These are phyloP conservation scores for Suillus decipiens DNA, from an alignment of 768 basidiomycete species.

Conservation along the genomic window DNA sequence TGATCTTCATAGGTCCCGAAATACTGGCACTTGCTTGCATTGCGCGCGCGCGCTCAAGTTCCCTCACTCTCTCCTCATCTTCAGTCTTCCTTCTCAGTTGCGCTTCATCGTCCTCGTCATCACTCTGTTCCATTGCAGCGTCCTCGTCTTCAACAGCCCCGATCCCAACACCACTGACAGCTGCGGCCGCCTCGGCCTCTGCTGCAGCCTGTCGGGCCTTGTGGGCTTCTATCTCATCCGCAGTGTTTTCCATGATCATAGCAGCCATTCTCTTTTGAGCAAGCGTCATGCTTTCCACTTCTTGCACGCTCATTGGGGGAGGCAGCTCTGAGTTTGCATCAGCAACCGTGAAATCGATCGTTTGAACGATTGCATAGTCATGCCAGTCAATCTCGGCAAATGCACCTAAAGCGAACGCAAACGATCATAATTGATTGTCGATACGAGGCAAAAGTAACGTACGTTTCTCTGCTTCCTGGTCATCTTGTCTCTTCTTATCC, in stretches of 20 bases:
- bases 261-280: constrained; percentile 98
- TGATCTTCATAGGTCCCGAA: constrained; percentile 87
- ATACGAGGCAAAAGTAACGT: constrained; percentile 34
- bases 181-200: constrained; percentile 80
- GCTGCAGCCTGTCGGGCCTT: constrained; percentile 82
- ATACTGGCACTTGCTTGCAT: constrained; percentile 80
- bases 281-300: constrained; percentile 94
- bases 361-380: constrained; percentile 97
- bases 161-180: constrained; percentile 65
- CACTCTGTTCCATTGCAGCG: constrained; percentile 78
- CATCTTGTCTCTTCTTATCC: constrained; percentile 84
- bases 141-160: constrained; percentile 52
- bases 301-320: constrained; percentile 93
- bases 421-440: not conserved
- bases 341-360: constrained; percentile 93
- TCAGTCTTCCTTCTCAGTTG: constrained; percentile 58
- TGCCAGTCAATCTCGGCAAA: constrained; percentile 99
- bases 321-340: constrained; percentile 92
- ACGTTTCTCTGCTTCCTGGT: constrained; percentile 90
- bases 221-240: constrained; percentile 81
- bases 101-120: constrained; percentile 75
- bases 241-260: constrained; percentile 96
- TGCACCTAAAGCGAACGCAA: constrained; percentile 55
- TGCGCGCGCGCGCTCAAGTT: constrained; percentile 75
- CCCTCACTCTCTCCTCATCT: constrained; percentile 69